Percentiles rank a stretch among this genome's conserved stretches.
Conservation (phyloP, 2,329 filamentous ascomycete genomes). For the Emmonsiellopsis sp. region DNA sequence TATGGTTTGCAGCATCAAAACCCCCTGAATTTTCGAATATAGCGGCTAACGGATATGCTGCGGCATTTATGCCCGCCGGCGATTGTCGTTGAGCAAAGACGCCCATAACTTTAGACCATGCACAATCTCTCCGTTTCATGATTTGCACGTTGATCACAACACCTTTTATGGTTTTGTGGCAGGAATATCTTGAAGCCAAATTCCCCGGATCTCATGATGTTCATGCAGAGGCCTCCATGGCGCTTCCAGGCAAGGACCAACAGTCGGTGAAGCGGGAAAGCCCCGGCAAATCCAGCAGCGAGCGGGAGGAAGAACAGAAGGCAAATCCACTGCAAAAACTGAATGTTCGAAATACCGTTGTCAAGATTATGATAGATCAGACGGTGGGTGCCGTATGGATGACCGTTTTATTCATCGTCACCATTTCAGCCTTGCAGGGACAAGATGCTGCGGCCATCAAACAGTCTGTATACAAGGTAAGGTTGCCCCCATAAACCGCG, state of each 20-base stretch:
- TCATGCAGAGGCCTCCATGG: slow-evolving; percentile 9
- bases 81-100: slow-evolving; percentile 17
- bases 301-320: slow-evolving; percentile 5
- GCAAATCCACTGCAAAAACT: slow-evolving; percentile 13
- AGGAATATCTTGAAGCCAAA: slow-evolving; percentile 43
- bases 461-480: slow-evolving; percentile 23
- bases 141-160: slow-evolving; percentile 44
- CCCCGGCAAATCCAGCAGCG: neutral
- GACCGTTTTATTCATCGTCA: slow-evolving; percentile 46
- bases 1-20: neutral
- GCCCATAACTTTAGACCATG: slow-evolving; percentile 38
- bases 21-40: neutral
- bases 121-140: slow-evolving; percentile 46
- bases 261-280: neutral
- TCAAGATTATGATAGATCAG: slow-evolving; percentile 52
- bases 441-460: slow-evolving; percentile 23
- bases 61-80: neutral
- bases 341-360: slow-evolving; percentile 28
- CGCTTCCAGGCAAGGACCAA: neutral
- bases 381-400: slow-evolving; percentile 48
- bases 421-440: slow-evolving; percentile 41
- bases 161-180: slow-evolving; percentile 51
- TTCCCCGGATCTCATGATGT: slow-evolving; percentile 39
- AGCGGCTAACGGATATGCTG: neutral
- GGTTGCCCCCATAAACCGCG: slow-evolving; percentile 14